Conservation (phyloP, 495 filamentous ascomycete species). For the Evernia prunastri region DNA sequence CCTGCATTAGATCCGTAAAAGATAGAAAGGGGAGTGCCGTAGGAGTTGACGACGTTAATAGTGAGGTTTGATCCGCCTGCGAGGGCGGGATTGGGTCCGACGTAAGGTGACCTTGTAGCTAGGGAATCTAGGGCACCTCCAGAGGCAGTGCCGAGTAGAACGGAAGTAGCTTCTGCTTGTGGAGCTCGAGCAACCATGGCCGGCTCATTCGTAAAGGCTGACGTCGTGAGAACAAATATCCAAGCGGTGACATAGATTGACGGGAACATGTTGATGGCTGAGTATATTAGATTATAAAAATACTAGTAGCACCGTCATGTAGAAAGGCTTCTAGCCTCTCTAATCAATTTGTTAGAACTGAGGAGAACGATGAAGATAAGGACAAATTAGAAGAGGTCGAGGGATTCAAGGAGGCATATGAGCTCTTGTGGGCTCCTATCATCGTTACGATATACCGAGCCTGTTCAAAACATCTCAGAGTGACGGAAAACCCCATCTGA, state of each 20-base stretch:
- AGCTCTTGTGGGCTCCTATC: neutral
- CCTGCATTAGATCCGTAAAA: constrained; percentile 22
- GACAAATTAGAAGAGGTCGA: neutral
- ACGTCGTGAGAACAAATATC: neutral
- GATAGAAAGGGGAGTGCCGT: constrained; percentile 14
- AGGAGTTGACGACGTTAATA: constrained; percentile 19
- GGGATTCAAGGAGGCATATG: neutral
- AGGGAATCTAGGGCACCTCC: constrained; percentile 12
- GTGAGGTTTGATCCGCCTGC: constrained; percentile 15
- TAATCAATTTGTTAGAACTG: neutral
- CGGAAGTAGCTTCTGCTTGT: constrained; percentile 7
- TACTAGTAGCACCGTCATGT: neutral
- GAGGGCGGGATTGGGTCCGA: constrained; percentile 9
- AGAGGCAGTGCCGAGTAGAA: constrained; percentile 14
- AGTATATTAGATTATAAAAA: neutral
- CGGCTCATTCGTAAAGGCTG: neutral
- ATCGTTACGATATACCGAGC: neutral
- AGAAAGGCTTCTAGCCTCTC: neutral
- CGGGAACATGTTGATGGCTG: neutral
- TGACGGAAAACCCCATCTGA: neutral
- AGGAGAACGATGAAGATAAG: neutral
- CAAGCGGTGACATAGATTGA: neutral
- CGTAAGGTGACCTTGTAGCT: constrained; percentile 2
- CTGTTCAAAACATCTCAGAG: neutral
- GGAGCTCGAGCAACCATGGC: constrained; percentile 1